phyloP scores from a whole-genome alignment of 169 alveolate genomes.

The Plasmodium malariae region DNA sequence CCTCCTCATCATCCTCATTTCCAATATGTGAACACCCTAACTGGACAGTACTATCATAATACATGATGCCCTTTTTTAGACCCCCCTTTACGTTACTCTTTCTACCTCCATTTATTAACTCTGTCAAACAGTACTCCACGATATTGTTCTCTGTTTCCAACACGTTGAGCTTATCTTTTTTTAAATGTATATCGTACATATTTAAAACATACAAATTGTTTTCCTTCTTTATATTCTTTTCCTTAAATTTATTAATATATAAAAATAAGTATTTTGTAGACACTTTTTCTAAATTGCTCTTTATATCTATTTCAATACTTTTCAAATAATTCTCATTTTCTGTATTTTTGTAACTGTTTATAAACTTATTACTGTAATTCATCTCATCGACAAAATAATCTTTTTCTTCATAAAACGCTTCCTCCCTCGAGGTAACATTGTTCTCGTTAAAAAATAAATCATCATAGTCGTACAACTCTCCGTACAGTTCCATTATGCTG shows the following conservation, averaged over 20 bases:
- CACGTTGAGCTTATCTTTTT: constrained; percentile 6
- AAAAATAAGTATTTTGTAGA: constrained; percentile 62
- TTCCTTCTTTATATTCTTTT: constrained; percentile 8
- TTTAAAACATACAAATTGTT: constrained; percentile 13
- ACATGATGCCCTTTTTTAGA: too few relatives aligned
- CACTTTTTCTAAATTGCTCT: constrained; percentile 31
- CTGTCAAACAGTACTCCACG: constrained; percentile 22
- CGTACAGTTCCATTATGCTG: constrained; percentile 38
- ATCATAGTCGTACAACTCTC: constrained; percentile 46
- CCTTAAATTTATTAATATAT: constrained; percentile 60
- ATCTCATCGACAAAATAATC: background rate
- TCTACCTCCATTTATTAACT: background rate
- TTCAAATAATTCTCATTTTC: constrained; percentile 42
- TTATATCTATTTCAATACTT: constrained; percentile 48
- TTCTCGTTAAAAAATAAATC: constrained; percentile 31
- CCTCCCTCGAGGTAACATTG: background rate
- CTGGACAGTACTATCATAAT: too few relatives aligned
- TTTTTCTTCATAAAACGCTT: background rate
- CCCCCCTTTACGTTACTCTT: background rate
- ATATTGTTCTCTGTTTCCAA: constrained; percentile 21
- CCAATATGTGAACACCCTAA: too few relatives aligned
- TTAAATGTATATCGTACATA: constrained; percentile 59
- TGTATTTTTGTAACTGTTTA: background rate
- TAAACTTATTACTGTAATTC: background rate
- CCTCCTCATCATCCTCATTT: background rate